A percentile compares a stretch with the other conserved stretches of the same genome.
Conservation (phyloP, 768 basidiomycete species). For the Coprinopsis strossmayeri region DNA sequence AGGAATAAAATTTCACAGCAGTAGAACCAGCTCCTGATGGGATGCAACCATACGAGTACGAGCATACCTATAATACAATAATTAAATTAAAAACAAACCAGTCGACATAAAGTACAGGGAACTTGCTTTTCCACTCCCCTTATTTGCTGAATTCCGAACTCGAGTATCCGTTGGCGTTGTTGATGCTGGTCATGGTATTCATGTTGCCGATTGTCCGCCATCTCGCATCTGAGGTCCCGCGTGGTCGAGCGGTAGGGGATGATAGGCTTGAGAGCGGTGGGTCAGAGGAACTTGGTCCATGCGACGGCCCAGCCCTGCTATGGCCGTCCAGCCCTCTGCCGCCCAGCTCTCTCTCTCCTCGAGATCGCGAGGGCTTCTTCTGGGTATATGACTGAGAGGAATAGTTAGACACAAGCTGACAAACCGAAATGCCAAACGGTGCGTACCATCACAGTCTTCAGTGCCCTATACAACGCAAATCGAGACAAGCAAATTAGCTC, state of each 20-base stretch:
- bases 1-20: no score
- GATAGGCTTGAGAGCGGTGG: background rate
- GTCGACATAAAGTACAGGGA: no score
- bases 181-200: constrained; percentile 6
- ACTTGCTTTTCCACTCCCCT: background rate
- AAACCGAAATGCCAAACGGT: background rate
- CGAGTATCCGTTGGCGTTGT: constrained; percentile 4
- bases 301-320: constrained; percentile 24
- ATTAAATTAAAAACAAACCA: no score
- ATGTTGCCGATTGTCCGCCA: constrained; percentile 33
- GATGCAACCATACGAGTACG: no score
- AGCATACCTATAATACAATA: no score
- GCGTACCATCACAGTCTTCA: constrained; percentile 79
- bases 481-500: background rate
- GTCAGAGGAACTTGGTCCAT: background rate
- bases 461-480: constrained; percentile 37
- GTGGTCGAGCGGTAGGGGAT: constrained; percentile 35
- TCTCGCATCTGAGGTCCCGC: constrained; percentile 72
- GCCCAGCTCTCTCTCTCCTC: constrained; percentile 41
- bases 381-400: constrained; percentile 66
- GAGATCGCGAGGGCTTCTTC: constrained; percentile 53
- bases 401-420: constrained; percentile 5
- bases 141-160: constrained; percentile 7
- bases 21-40: no score
- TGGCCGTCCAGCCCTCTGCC: constrained; percentile 22